phyloP scores from a whole-genome alignment of 306 rosid genomes.

The Prinsepia uniflora region DNA sequence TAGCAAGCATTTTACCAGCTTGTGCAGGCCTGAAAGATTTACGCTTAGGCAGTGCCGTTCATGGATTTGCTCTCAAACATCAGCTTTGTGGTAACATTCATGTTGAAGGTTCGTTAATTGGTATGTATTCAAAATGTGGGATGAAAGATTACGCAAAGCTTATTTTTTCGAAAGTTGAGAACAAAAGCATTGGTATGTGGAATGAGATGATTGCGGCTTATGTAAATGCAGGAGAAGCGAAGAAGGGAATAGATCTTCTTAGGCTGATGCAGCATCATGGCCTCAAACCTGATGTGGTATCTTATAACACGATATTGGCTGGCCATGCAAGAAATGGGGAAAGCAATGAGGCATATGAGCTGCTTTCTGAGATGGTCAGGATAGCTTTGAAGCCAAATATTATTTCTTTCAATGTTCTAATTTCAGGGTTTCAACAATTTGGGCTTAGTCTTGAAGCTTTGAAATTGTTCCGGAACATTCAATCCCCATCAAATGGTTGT shows the following conservation, averaged over 20 bases:
- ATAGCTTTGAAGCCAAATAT: constrained; percentile 29
- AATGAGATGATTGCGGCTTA: constrained; percentile 42
- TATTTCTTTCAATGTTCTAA: constrained; percentile 37
- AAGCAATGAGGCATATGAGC: constrained; percentile 34
- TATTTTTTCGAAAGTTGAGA: constrained; percentile 26
- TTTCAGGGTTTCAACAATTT: constrained; percentile 49
- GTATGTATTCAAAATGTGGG: constrained; percentile 42
- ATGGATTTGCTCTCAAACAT: constrained; percentile 33
- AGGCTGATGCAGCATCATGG: constrained; percentile 33
- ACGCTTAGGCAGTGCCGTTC: constrained; percentile 39
- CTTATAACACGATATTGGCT: constrained; percentile 40
- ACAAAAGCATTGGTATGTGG: constrained; percentile 36
- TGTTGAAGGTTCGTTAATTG: constrained; percentile 41
- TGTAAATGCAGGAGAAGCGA: constrained; percentile 25
- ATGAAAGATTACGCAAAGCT: constrained; percentile 25
- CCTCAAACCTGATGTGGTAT: constrained; percentile 39
- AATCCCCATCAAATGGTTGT: constrained; percentile 27
- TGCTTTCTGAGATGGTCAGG: constrained; percentile 38
- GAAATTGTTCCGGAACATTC: constrained; percentile 33
- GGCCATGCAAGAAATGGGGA: constrained; percentile 41
- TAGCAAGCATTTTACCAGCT: constrained; percentile 43
- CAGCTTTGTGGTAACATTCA: constrained; percentile 33
- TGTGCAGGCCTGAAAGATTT: constrained; percentile 41
- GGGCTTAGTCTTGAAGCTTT: constrained; percentile 47
- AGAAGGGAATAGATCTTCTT: constrained; percentile 34